Base-by-base conservation (phyloP, 306 rosid genomes). In the Dalbergia cochinchinensis region DNA sequence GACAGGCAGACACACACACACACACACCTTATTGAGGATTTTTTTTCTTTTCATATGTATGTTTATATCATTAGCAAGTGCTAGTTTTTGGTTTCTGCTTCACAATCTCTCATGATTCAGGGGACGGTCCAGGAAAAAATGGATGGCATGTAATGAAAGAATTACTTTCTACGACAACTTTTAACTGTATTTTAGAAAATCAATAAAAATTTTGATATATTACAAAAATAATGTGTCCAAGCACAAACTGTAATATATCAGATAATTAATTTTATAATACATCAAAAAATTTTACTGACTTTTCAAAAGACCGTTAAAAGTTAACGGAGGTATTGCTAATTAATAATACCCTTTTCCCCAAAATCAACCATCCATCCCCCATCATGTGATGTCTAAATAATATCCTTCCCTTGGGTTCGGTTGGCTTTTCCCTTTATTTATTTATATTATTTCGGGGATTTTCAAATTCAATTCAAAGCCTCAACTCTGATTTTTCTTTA, bases 381-480 rank as follows among this genome's bases (percentile, higher is more conserved):
- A 4, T 41, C 55, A 26, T 26, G 3, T 26, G 31, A 34, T 69
- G 5, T 12, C 64, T 8, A 66, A 79, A 67, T 62, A 69, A 39
- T 22, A 62, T 48, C 55, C 7, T 11, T 14, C 58, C 58, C 20
- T 53, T 6, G 8, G 76, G 42, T 79, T 34, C 0, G 54, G 58
- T 45, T 81, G 65, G 2, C 44, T 33, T 7, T 68, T 58, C 42
- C 74, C 10, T 26, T 47, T n/a, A 22, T 16, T 14, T 15, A n/a
- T 31, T 58, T 10, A 2, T 11, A n/a, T 63, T 15, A 15, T 26
- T 50, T 70, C 8, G 12, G 18, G 63, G 31, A 44, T 55, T 20
- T 18, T 58, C 6, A 26, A 20, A 47, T 69, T 58, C 31, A 33
- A 78, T 58, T 65, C 42, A 54, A 74, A 15, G 71, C 16, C 68